Conservation (phyloP, 2,329 filamentous ascomycete genomes). For the Xylariaceae sp. region DNA sequence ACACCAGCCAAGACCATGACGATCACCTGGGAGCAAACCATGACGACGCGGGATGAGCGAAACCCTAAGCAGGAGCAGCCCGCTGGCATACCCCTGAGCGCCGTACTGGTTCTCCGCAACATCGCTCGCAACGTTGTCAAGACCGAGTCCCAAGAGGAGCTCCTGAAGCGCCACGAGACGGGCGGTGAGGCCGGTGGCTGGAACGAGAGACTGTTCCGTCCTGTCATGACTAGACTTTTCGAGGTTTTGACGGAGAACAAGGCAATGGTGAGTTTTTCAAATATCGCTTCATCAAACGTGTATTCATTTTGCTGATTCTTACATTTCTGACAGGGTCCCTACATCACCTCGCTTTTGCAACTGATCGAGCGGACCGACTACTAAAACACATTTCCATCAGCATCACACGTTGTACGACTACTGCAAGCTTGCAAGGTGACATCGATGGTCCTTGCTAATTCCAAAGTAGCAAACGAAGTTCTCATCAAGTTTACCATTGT, state of each 20-base stretch:
- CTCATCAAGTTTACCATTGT: too few relatives aligned
- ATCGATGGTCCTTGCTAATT: too few relatives aligned
- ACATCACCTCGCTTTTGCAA: slow-evolving; percentile 22
- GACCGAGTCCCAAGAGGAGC: slow-evolving; percentile 54
- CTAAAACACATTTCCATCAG: too few relatives aligned
- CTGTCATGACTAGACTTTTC: slow-evolving; percentile 60
- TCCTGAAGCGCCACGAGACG: slow-evolving; percentile 45
- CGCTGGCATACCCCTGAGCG: slow-evolving; percentile 73
- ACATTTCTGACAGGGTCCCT: slow-evolving; percentile 10
- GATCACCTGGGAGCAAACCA: slow-evolving; percentile 54
- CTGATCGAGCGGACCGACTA: not conserved
- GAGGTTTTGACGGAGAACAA: slow-evolving; percentile 68
- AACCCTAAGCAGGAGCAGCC: slow-evolving; percentile 60
- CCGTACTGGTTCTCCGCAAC: slow-evolving; percentile 73
- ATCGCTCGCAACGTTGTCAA: slow-evolving; percentile 65
- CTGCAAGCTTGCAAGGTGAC: too few relatives aligned
- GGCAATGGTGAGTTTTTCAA: slow-evolving; percentile 46
- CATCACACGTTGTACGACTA: too few relatives aligned
- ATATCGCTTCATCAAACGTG: not conserved
- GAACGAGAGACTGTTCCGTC: slow-evolving; percentile 66
- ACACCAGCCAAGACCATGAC: slow-evolving; percentile 53
- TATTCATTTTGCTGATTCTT: slow-evolving; percentile 3
- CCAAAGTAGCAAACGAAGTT: too few relatives aligned
- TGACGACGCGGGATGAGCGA: slow-evolving; percentile 52
- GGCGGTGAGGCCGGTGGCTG: slow-evolving; percentile 52